Conservation (phyloP, 306 rosid genomes). For the Acacia melanoxylon region DNA sequence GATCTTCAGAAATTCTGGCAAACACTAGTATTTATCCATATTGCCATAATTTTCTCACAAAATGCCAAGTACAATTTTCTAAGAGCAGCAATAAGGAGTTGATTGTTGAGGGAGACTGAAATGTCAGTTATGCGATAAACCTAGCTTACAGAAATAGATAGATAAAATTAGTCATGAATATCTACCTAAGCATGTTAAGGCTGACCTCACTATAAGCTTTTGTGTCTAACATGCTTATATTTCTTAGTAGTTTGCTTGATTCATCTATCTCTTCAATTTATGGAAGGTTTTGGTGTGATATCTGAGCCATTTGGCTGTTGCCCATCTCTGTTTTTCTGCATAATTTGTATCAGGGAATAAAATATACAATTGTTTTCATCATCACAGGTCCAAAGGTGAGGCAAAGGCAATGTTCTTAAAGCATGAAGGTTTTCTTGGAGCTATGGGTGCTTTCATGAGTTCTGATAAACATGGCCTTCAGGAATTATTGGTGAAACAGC, state of each 20-base stretch:
- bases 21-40: background rate
- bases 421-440: slow-evolving; percentile 97
- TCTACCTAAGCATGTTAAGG: background rate
- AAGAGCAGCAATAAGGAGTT: background rate
- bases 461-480: slow-evolving; percentile 67
- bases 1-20: background rate
- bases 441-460: slow-evolving; percentile 80
- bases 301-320: background rate
- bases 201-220: background rate
- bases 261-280: background rate
- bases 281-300: background rate
- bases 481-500: slow-evolving; percentile 52
- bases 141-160: background rate
- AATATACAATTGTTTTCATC: background rate
- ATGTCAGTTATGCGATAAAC: background rate
- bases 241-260: background rate
- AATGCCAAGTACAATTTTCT: background rate
- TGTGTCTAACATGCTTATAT: background rate
- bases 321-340: background rate
- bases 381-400: slow-evolving; percentile 92
- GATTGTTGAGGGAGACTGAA: background rate
- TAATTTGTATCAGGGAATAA: background rate
- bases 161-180: background rate
- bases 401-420: slow-evolving; percentile 90
- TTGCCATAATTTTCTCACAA: background rate